Evolutionary conservation across 805 yeast genomes (phyloP).

Genomic region (Debaryomyces hansenii): DNA sequence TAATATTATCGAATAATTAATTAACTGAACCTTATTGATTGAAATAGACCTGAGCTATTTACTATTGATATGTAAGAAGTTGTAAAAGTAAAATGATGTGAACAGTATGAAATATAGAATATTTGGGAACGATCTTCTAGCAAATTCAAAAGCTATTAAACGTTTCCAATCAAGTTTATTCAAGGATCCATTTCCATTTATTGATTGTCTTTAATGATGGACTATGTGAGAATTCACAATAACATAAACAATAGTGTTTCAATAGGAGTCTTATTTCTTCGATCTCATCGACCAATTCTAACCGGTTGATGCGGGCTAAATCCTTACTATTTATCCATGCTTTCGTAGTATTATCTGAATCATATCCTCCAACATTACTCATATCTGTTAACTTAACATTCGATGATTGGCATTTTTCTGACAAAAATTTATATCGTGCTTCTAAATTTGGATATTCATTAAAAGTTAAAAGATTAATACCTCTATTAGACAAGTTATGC

Average conservation of each 20-base stretch:
- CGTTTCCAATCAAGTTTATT: background rate
- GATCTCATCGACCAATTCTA: slow-evolving; percentile 73
- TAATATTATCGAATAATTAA: background rate
- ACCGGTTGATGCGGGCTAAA: slow-evolving; percentile 41
- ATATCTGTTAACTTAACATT: slow-evolving; percentile 47
- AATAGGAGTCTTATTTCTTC: slow-evolving; percentile 68
- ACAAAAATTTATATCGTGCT: slow-evolving; percentile 24
- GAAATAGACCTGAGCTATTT: background rate
- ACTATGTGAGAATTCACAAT: slow-evolving; percentile 19
- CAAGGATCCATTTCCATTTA: slow-evolving; percentile 11
- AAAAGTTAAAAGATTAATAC: slow-evolving; percentile 61
- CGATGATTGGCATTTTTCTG: slow-evolving; percentile 20
- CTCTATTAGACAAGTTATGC: slow-evolving; percentile 57
- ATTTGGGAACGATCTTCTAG: too few relatives aligned
- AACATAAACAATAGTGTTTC: slow-evolving; percentile 56
- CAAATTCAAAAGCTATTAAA: too few relatives aligned
- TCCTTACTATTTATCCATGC: slow-evolving; percentile 48
- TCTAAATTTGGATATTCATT: slow-evolving; percentile 48
- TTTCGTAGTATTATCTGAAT: slow-evolving; percentile 19
- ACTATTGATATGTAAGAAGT: too few relatives aligned
- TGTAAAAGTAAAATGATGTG: too few relatives aligned
- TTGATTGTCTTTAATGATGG: slow-evolving; percentile 7
- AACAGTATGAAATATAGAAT: too few relatives aligned
- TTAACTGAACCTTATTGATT: background rate
- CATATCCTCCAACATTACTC: slow-evolving; percentile 40